Evolutionary conservation across 2,329 filamentous ascomycete genomes (phyloP), one percentile per base, ranked within the genome.

Genomic region (Sporothrix brasiliensis): DNA sequence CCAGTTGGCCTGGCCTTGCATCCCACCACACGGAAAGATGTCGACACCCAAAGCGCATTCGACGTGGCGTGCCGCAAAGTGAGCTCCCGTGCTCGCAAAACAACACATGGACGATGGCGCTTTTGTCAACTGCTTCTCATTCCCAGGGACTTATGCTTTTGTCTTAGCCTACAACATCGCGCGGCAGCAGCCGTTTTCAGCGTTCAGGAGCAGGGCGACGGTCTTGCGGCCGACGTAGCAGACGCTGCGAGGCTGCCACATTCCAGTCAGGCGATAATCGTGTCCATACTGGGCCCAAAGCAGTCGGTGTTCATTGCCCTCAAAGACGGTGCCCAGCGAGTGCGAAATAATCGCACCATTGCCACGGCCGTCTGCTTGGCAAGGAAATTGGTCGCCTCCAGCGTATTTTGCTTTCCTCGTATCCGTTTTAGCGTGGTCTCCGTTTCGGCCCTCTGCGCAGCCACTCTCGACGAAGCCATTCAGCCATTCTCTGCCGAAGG

Each of bases 151-250:
- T 30, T 30, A 30, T 50, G 24, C 16, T 41, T 49, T 16, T 21
- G 63, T 21, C 63, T 53, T 53, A 39, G 47, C 63, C 63, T 66
- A 13, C 41, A 52, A 34, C 63, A 50, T n/a, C 11, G 9, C 52
- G 27, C 67, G 65, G 65, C 24, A 53, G 65, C n/a, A 54, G 50
- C 65, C 65, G 65, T 67, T 54, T 54, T 54, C 65, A 67, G 65
- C 50, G 10, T 27, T 27, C 39, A 61, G 39, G 54, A 39, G 54
- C 54, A 61, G 60, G 41, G 41, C 41, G 41, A 13, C 41, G n/a
- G 24, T 27, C 58, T 61, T n/a, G 54, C 30, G 30, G 30, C 30
- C 54, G 7, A 39, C 39, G 41, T 39, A 13, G 47, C 27, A 9
- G 11, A 10, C 61, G 5, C 41, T 21, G 53, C 52, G 11, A 10